These are phyloP conservation scores for Cutaneotrichosporon mucoides DNA, from an alignment of 1,284 basidiomycete genomes.

Conservation along the genomic window DNA sequence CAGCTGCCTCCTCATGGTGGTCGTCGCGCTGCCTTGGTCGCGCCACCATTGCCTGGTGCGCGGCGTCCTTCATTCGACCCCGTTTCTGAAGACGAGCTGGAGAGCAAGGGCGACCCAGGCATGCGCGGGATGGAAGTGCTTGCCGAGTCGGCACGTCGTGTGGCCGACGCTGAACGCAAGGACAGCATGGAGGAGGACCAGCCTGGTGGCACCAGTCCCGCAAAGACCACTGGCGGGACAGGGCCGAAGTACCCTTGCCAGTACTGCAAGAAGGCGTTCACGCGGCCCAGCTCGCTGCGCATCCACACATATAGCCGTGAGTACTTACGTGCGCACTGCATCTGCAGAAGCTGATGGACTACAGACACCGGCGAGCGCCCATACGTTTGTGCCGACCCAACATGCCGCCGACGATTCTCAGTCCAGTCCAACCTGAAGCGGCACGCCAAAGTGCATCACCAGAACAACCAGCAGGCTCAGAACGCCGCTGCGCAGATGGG, in stretches of 20 bases:
- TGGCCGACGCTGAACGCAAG: constrained; percentile 33
- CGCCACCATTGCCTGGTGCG: background rate
- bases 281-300: constrained; percentile 39
- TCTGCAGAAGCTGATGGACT: constrained; percentile 1
- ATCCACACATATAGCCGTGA: constrained; percentile 48
- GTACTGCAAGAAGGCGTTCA: constrained; percentile 45
- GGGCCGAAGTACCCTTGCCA: constrained; percentile 44
- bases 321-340: constrained; percentile 9
- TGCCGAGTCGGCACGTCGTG: constrained; percentile 34
- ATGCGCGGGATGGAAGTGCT: constrained; percentile 45
- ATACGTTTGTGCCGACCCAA: constrained; percentile 40
- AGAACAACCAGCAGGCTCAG: constrained; percentile 17
- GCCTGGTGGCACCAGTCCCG: constrained; percentile 11
- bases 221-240: constrained; percentile 9
- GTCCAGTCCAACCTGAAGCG: constrained; percentile 48
- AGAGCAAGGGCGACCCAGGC: constrained; percentile 24
- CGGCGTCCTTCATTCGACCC: constrained; percentile 1
- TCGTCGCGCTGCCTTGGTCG: background rate
- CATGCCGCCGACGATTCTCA: constrained; percentile 42
- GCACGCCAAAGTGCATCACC: constrained; percentile 44
- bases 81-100: constrained; percentile 20
- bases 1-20: background rate
- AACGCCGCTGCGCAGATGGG: constrained; percentile 12
- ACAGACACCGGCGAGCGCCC: constrained; percentile 47
- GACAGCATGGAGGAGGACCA: constrained; percentile 12